Evolutionary conservation across 139 green algal species (phyloP), one percentile per base, ranked within the genome.

Genomic region (Coelastrella sp.): DNA sequence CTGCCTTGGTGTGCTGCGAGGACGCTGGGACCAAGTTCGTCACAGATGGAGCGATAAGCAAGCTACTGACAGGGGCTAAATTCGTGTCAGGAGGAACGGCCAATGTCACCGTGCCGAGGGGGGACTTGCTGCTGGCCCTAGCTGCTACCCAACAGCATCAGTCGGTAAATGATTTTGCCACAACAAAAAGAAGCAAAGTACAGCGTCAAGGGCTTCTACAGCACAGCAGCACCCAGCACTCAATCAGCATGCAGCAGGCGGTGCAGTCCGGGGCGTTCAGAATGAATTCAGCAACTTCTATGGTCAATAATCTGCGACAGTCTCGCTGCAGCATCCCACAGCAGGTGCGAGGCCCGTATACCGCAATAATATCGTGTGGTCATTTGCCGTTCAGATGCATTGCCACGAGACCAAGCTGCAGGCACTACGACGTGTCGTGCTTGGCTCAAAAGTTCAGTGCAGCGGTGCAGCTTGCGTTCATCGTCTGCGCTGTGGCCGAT

Each of bases 11-110:
- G 17, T 76, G 68, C 24, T 76, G 68, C 24, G 68, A 76, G 24
- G 68, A 81, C 11, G 25, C 74, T 81, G 74, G 74, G 8, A 81
- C 25, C 24, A 81, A 81, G 25, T 59, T 81, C 58, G 74, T 81
- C 12, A 81, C 25, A 59, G 74, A 81, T 81, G 74, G 27, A 19
- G 74, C 27, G 10, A 81, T 57, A 9, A 19, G n/a, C 25, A 81
- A 76, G 19, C 68, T 76, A 8, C 19, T 76, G 68, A 76, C 68
- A 8, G 68, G 68, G 8, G 68, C 68, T 24, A 76, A 76, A 19
- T 25, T 76, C 8, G 68, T 76, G 15, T 27, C 68, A 7, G 68
- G 68, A 7, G 68, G 68, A 24, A 24, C 68, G 17, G 68, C 68
- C 68, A 76, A 76, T 70, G 61, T 15, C 14, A 70, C 12, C 24